Evolutionary conservation across 1,139 yeast genomes (phyloP).

Genomic region (Nakaseomyces delphensis): DNA sequence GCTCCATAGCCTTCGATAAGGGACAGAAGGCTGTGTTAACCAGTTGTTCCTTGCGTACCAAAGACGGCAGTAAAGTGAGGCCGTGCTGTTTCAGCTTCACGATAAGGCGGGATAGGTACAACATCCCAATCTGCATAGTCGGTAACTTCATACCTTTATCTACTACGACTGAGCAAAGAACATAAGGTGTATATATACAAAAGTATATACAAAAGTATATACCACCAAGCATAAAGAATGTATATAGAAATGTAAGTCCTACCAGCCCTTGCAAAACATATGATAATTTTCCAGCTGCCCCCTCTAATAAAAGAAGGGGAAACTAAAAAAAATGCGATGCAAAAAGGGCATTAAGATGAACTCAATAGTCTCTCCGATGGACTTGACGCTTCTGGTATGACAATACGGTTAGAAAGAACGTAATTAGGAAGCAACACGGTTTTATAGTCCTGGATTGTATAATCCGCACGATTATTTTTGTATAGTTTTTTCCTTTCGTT

Average conservation of each 20-base stretch:
- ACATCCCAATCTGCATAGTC: conserved; percentile 92
- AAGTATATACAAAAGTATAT: not conserved
- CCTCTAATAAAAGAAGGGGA: not conserved
- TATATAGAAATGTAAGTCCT: conserved; percentile 45
- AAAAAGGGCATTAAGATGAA: conserved; percentile 54
- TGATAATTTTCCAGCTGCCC: conserved; percentile 11
- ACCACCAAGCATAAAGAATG: too few species aligned
- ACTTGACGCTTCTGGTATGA: conserved; percentile 47
- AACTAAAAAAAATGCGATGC: not conserved
- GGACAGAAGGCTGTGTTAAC: conserved; percentile 94
- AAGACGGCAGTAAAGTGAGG: conserved; percentile 71
- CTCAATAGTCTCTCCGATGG: conserved; percentile 51
- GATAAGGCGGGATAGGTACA: conserved; percentile 83
- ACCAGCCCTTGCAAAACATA: conserved; percentile 46
- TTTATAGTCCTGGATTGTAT: conserved; percentile 48
- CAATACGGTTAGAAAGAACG: conserved; percentile 34
- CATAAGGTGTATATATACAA: not conserved
- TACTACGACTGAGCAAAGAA: conserved; percentile 4
- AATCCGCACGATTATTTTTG: conserved; percentile 48
- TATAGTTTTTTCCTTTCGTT: conserved; percentile 9
- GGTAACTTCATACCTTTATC: conserved; percentile 86
- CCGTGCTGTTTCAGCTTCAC: conserved; percentile 94
- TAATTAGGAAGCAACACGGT: conserved; percentile 46
- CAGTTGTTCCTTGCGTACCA: conserved; percentile 77
- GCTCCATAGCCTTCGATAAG: conserved; percentile 91